These are phyloP conservation scores for Fusarium sp. DNA, from an alignment of 2,329 filamentous ascomycete genomes.

Conservation along the genomic window DNA sequence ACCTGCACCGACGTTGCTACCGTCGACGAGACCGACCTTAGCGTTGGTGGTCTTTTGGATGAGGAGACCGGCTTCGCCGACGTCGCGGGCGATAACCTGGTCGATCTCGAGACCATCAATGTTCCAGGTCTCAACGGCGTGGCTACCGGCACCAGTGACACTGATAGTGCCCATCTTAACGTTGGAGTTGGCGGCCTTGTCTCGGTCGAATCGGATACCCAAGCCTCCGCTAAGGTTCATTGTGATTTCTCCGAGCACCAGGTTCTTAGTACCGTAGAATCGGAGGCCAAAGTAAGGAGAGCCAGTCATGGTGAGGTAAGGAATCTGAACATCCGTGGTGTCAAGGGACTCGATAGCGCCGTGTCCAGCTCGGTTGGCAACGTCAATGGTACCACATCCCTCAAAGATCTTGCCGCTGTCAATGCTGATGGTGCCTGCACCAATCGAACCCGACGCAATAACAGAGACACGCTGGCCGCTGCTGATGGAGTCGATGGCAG, in stretches of 20 bases:
- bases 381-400: conserved; percentile 67
- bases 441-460: conserved; percentile 65
- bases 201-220: conserved; percentile 68
- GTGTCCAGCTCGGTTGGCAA: conserved; percentile 53
- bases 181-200: conserved; percentile 64
- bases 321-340: conserved; percentile 62
- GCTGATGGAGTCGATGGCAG: conserved; percentile 62
- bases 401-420: conserved; percentile 66
- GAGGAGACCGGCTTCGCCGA: conserved; percentile 68
- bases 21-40: conserved; percentile 65
- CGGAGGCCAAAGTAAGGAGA: conserved; percentile 67
- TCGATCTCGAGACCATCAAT: conserved; percentile 66
- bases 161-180: conserved; percentile 64
- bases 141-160: conserved; percentile 65
- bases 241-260: conserved; percentile 63
- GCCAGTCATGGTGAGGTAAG: conserved; percentile 68
- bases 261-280: conserved; percentile 62
- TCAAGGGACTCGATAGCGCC: conserved; percentile 65
- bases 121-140: conserved; percentile 71
- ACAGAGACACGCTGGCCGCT: conserved; percentile 65
- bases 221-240: conserved; percentile 66
- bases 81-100: conserved; percentile 64
- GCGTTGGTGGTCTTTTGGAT: conserved; percentile 66
- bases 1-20: conserved; percentile 63
- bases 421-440: conserved; percentile 62